Base-by-base conservation (phyloP, 2,329 filamentous ascomycete genomes). In the Fusarium irregulare region DNA sequence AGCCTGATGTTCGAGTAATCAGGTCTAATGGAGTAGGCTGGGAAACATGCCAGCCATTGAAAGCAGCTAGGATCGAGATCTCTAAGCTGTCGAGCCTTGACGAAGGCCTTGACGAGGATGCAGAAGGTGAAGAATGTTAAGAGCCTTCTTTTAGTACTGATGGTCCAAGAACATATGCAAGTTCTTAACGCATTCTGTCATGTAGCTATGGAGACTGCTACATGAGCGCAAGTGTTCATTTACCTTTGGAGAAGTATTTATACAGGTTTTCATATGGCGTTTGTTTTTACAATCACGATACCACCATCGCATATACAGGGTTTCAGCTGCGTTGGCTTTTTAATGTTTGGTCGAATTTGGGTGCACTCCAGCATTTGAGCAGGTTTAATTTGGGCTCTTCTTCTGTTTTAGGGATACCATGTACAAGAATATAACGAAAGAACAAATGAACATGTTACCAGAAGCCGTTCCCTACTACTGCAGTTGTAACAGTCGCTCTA, bases 1-100 rank as follows among this genome's bases (percentile, higher is more conserved):
- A 71, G 37, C 64, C 70, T 7, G 76, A 76, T 3, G 82, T 84
- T 18, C 77, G 75, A 7, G 81, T 85, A 40, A 80, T 84, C 41
- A 62, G 61, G 40, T 55, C 55, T 30, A 71, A 68, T 3, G 57
- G 32, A 3, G 47, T 28, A 10, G 76, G 75, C 7, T 83, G 82
- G 80, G 73, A 75, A 70, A 71, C 79, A 21, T 79, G 77, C 57
- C 76, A 78, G 32, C 73, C 75, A 18, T 65, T 83, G 14, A 75
- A 73, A 34, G 66, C 64, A 14, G 51, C 63, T 28, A 66, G 65
- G 18, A 56, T 51, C 4, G 64, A 66, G 40, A 42, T 67, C 41
- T 69, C 53, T n/a, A 59, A 63, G 23, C 21, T 66, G 20, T 46
- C 50, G 18, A 46, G 51, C 44, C 50, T 57, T 18, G 37, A 55